phyloP scores from a whole-genome alignment of 2,329 filamentous ascomycete species.

The Coniochaeta prunicola region DNA sequence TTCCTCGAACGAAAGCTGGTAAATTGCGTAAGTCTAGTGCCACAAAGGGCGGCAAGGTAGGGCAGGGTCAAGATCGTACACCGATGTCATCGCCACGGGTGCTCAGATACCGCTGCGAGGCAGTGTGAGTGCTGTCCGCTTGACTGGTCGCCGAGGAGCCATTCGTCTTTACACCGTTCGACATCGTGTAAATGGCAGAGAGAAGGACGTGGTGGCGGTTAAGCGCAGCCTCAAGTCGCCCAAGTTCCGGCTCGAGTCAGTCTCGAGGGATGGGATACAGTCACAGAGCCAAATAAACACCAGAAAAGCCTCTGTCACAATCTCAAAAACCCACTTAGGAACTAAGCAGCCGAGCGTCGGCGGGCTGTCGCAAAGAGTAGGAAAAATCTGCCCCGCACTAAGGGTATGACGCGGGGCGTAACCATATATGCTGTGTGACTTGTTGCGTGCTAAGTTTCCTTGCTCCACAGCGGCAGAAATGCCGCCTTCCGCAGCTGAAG shows the following conservation, averaged over 20 bases:
- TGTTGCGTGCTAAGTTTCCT: background rate
- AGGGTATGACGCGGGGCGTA: background rate
- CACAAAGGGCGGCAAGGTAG: slow-evolving; percentile 2
- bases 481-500: background rate
- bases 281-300: background rate
- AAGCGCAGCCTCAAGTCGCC: background rate
- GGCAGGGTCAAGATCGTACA: slow-evolving; percentile 23
- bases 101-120: slow-evolving; percentile 42
- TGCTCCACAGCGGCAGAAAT: background rate
- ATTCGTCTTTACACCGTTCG: slow-evolving; percentile 28
- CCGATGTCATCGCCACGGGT: slow-evolving; percentile 43
- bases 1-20: slow-evolving; percentile 79
- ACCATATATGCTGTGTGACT: too few relatives aligned
- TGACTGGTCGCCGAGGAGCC: slow-evolving; percentile 16
- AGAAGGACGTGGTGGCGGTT: background rate
- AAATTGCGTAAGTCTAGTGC: slow-evolving; percentile 1
- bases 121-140: slow-evolving; percentile 26
- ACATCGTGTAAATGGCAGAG: background rate
- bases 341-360: background rate
- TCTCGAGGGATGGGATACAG: background rate
- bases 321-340: background rate
- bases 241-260: background rate
- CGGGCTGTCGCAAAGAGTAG: background rate
- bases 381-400: slow-evolving; percentile 2
- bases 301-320: background rate